Base-by-base conservation (phyloP, 2,329 filamentous ascomycete species). In the Fusarium sp. region DNA sequence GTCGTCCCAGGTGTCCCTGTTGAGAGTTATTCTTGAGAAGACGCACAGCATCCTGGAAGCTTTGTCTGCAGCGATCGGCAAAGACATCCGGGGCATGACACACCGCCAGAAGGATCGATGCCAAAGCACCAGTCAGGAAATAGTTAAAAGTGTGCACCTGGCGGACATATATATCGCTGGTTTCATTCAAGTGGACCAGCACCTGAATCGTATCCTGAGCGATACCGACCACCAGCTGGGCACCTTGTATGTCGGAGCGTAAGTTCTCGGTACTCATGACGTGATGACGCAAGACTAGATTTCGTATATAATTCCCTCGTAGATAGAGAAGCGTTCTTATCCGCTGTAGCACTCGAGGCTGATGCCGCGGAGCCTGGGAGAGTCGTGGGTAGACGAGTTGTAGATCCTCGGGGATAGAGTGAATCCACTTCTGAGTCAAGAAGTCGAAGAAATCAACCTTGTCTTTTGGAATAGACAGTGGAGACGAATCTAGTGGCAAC, bases 181-280 rank as follows among this genome's bases (percentile, higher is more conserved):
- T 60, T 7, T 60, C 56, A 2, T 60, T 60, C 9, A 60, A 12
- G 21, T 60, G 45, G 3, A 60, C 53, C 1, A 60, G 6, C 1
- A 60, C 56, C 6, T 60, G 56, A 4, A 60, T 58, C 0, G 56
- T 60, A 7, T 60, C 56, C 11, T 60, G 56, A 4, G 56, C 56
- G 1, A 60, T 23, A 10, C 44, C 50, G 3, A 60, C 56, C 0
- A 58, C 56, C 1, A 60, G 44, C 17, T 58, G 36, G 9, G 56
- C 56, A 1, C 56, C 56, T 2, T 60, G 53, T 30, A 32, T 32
- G 2, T 60, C 53, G 0, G 53, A 39, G 2, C 53, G 56, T 5
- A 60, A 1, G 1, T 60, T 60, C 3, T 42, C 38, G 4, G 43
- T 40, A 1, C 56, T 60, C 14, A 60, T 10, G 3, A 60, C 53